Base-by-base conservation (phyloP, 164 flowering plant species). In the Tetracentron sinense region DNA sequence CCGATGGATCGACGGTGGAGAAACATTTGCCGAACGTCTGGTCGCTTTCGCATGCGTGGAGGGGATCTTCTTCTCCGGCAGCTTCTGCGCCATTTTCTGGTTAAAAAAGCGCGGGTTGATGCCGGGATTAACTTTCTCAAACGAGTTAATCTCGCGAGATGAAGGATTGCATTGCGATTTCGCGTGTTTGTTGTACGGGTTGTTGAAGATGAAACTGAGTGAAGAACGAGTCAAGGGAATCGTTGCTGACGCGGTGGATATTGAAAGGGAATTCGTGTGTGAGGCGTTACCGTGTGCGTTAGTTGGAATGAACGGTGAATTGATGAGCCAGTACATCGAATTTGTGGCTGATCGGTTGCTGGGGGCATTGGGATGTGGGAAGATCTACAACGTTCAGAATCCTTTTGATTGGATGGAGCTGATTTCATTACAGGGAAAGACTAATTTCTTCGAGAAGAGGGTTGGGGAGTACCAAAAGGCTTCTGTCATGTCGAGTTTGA, bases 41-140 rank as follows among this genome's bases (percentile, higher is more conserved):
- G 17, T 92, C 20, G 97, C 92, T 8, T 89, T 92, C 60, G 98
- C 98, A 11, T 87, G 96, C 60, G 91, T 89, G 8, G 98, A 89
- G 60, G 98, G 98, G n/a, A 87, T 92, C 21, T 92, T 92, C 81
- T 92, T 91, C 84, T 87, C 94, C 4, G 97, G 97, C 0, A 81
- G 87, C 61, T 92, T 92, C 69, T 89, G 97, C 58, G 75, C 96
- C 15, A 87, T 92, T 7, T 91, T 89, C 42, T 91, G 97, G 97
- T 73, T 91, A 2, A 91, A 89, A 56, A 91, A 91, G 73, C 83
- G 92, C 5, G 96, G 96, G 10, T 56, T 89, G 7, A 85, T 89
- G 96, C 97, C 94, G 0, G 97, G 94, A 0, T 63, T 92, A 5
- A 87, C 97, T n/a, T n/a, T n/a, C n/a, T n/a, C n/a, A n/a, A n/a